Percentiles rank a stretch among this genome's conserved stretches.
These are phyloP conservation scores for Xerocomellus amylosporus DNA, from an alignment of 768 basidiomycete species.

Conservation along the genomic window DNA sequence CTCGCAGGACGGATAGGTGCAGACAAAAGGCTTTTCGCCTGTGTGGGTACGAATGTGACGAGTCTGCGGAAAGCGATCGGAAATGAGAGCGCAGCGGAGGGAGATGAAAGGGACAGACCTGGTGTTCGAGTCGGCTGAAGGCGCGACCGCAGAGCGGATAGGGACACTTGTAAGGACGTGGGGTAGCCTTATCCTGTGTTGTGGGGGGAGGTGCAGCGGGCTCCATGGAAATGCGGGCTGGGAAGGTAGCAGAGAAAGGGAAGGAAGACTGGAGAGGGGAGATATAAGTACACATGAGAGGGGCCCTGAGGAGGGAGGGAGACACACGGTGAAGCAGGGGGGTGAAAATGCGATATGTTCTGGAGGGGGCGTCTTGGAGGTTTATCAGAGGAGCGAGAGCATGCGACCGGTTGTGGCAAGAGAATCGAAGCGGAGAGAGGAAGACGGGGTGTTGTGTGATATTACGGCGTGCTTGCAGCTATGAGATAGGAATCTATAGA, in stretches of 20 bases:
- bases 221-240: slow-evolving; percentile 25
- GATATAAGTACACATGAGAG: slow-evolving; percentile 31
- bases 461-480: slow-evolving; percentile 20
- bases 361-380: slow-evolving; percentile 14
- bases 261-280: slow-evolving; percentile 20
- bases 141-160: slow-evolving; percentile 89
- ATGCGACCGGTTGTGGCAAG: slow-evolving; percentile 22
- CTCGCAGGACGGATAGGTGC: slow-evolving; percentile 91
- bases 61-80: slow-evolving; percentile 53
- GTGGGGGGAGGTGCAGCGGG: slow-evolving; percentile 3
- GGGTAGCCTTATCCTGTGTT: slow-evolving; percentile 39
- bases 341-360: slow-evolving; percentile 16
- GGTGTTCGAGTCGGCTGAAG: slow-evolving; percentile 94
- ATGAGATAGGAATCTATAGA: slow-evolving; percentile 31
- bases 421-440: slow-evolving; percentile 19
- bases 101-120: slow-evolving; percentile 49
- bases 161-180: slow-evolving; percentile 95
- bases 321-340: slow-evolving; percentile 23
- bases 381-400: slow-evolving; percentile 21
- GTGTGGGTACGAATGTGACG: slow-evolving; percentile 98
- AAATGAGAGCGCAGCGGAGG: slow-evolving; percentile 14
- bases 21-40: slow-evolving; percentile 95
- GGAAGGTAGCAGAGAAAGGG: slow-evolving; percentile 12
- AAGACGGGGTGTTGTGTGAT: slow-evolving; percentile 24
- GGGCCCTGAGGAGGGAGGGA: slow-evolving; percentile 13